These are phyloP conservation scores for Serendipita sp. DNA, from an alignment of 768 basidiomycete species.

Conservation along the genomic window DNA sequence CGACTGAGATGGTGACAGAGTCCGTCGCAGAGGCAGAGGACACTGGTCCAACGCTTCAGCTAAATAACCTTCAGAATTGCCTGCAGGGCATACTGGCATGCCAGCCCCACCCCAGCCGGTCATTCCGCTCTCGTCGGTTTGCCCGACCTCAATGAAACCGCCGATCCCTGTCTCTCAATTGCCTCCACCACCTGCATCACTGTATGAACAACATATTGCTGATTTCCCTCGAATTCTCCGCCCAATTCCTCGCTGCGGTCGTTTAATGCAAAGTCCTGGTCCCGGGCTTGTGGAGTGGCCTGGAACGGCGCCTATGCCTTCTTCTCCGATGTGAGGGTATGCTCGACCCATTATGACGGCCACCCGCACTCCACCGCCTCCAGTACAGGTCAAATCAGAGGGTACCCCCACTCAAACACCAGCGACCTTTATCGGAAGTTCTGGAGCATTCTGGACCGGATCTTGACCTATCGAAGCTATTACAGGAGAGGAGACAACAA, in stretches of 20 bases:
- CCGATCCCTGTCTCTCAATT: too few species aligned
- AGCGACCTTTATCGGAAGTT: too few species aligned
- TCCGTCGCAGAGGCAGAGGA: slow-evolving; percentile 6
- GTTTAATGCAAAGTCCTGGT: neutral
- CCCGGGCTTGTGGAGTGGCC: neutral
- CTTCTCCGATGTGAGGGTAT: neutral
- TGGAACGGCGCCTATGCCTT: neutral
- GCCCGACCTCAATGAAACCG: too few species aligned
- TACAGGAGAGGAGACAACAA: too few species aligned
- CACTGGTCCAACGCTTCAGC: neutral
- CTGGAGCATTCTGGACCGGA: too few species aligned
- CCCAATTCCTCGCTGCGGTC: neutral
- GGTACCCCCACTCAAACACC: too few species aligned
- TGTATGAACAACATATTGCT: neutral
- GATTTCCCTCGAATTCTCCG: neutral
- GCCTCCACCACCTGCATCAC: neutral
- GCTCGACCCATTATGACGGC: neutral
- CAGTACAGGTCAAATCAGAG: too few species aligned
- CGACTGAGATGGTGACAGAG: neutral
- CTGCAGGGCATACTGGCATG: slow-evolving; percentile 1
- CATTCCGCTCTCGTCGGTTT: too few species aligned
- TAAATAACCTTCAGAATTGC: neutral
- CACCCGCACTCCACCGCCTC: too few species aligned
- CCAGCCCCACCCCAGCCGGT: neutral
- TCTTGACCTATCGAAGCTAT: too few species aligned